These are phyloP conservation scores for Hypoxylon intermedium DNA, from an alignment of 495 filamentous ascomycete genomes.

Conservation along the genomic window DNA sequence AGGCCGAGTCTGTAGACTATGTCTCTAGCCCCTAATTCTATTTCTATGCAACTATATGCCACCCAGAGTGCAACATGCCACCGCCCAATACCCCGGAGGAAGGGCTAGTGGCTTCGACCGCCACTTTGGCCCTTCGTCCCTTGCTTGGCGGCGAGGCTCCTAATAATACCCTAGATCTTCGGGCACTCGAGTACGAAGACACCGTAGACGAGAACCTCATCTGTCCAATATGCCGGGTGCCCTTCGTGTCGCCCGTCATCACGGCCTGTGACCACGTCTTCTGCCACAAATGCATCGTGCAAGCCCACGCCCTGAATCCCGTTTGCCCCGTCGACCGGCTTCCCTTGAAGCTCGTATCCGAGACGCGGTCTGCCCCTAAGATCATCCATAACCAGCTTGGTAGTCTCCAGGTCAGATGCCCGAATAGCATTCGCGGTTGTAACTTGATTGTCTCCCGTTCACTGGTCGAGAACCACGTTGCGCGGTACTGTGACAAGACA, in stretches of 20 bases:
- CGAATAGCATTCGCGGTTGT: constrained; percentile 69
- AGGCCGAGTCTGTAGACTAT: constrained; percentile 7
- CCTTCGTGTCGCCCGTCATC: constrained; percentile 74
- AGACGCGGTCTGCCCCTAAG: constrained; percentile 44
- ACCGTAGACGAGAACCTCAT: constrained; percentile 77
- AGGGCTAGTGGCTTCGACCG: constrained; percentile 33
- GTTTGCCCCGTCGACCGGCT: constrained; percentile 61
- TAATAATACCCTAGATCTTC: constrained; percentile 60
- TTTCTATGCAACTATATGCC: constrained; percentile 8
- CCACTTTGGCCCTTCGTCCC: constrained; percentile 32
- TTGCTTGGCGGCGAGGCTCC: constrained; percentile 16
- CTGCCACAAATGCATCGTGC: constrained; percentile 73
- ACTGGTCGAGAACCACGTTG: constrained; percentile 74
- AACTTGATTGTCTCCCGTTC: constrained; percentile 65
- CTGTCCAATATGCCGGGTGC: constrained; percentile 82
- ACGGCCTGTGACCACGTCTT: constrained; percentile 74
- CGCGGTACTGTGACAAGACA: constrained; percentile 75
- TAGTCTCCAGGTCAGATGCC: constrained; percentile 76
- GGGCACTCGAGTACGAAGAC: constrained; percentile 72
- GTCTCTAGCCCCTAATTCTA: background rate
- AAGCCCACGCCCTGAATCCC: constrained; percentile 59
- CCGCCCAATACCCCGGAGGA: constrained; percentile 47
- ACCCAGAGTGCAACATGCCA: constrained; percentile 44
- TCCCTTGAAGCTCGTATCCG: constrained; percentile 43
- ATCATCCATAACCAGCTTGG: constrained; percentile 71